These are phyloP conservation scores for Odontarrhena argentea DNA, from an alignment of 345 rosid genomes.

Conservation along the genomic window DNA sequence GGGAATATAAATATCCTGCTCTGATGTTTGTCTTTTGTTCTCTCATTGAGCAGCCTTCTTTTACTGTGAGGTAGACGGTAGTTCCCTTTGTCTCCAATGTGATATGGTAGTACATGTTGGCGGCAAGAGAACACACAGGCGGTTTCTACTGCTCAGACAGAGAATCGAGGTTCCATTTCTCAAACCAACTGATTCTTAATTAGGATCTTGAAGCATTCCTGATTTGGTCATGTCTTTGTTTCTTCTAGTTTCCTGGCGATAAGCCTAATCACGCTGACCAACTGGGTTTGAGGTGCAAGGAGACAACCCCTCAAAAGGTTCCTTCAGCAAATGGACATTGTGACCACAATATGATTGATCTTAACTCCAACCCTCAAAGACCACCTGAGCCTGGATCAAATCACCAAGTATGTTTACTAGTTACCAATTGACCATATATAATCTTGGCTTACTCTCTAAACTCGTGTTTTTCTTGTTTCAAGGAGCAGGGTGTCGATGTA, in stretches of 20 bases:
- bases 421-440: constrained; percentile 1
- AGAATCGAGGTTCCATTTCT: constrained; percentile 59
- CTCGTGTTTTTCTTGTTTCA: background rate
- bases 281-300: constrained; percentile 42
- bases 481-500: constrained; percentile 56
- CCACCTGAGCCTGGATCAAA: constrained; percentile 56
- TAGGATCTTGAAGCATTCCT: constrained; percentile 12
- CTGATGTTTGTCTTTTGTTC: background rate
- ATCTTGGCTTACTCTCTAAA: background rate
- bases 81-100: constrained; percentile 81
- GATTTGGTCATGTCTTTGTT: background rate
- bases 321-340: constrained; percentile 42
- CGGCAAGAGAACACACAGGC: constrained; percentile 69
- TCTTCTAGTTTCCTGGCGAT: constrained; percentile 73
- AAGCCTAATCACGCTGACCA: constrained; percentile 48
- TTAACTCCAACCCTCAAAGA: constrained; percentile 70
- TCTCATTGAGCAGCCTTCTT: constrained; percentile 62
- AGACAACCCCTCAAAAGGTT: constrained; percentile 39
- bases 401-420: constrained; percentile 50
- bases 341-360: constrained; percentile 62
- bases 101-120: constrained; percentile 88
- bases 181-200: background rate
- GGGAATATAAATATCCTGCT: too few relatives aligned
- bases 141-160: constrained; percentile 75
- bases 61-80: constrained; percentile 85